phyloP scores from a whole-genome alignment of 139 green algal genomes.

The Auxenochlorella protothecoides region DNA sequence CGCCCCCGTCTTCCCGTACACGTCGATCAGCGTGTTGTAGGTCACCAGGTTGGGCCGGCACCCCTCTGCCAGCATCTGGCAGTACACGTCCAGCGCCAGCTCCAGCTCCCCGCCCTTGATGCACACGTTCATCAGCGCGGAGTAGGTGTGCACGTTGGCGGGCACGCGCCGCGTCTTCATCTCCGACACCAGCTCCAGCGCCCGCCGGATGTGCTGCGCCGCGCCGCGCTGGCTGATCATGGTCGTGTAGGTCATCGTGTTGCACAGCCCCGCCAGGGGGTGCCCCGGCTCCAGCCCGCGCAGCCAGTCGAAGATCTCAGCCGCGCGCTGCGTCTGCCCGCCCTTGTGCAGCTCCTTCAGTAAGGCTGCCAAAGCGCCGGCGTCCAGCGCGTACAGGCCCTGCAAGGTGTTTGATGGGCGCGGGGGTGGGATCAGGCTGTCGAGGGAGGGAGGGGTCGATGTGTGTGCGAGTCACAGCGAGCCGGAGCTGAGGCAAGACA shows the following conservation, averaged over 20 bases:
- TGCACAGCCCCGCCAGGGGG: slow-evolving; percentile 55
- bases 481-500: no score
- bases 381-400: slow-evolving; percentile 66
- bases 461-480: no score
- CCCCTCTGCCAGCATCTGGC: slow-evolving; percentile 27
- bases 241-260: slow-evolving; percentile 86
- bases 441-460: no score
- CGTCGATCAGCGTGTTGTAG: slow-evolving; percentile 64
- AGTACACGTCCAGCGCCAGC: slow-evolving; percentile 46
- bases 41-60: slow-evolving; percentile 53
- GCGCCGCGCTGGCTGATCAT: slow-evolving; percentile 53
- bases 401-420: slow-evolving; percentile 8
- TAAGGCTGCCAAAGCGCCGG: slow-evolving; percentile 55
- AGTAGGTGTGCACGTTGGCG: slow-evolving; percentile 67
- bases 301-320: slow-evolving; percentile 79
- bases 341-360: slow-evolving; percentile 74
- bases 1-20: slow-evolving; percentile 59
- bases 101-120: slow-evolving; percentile 50
- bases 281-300: slow-evolving; percentile 36
- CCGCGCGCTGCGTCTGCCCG: slow-evolving; percentile 16
- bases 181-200: slow-evolving; percentile 48
- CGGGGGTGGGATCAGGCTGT: no score
- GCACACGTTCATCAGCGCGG: slow-evolving; percentile 55
- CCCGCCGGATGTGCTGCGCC: slow-evolving; percentile 39
- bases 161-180: slow-evolving; percentile 43